Conservation (phyloP, 2,329 filamentous ascomycete species). For the Cladophialophora bantiana region DNA sequence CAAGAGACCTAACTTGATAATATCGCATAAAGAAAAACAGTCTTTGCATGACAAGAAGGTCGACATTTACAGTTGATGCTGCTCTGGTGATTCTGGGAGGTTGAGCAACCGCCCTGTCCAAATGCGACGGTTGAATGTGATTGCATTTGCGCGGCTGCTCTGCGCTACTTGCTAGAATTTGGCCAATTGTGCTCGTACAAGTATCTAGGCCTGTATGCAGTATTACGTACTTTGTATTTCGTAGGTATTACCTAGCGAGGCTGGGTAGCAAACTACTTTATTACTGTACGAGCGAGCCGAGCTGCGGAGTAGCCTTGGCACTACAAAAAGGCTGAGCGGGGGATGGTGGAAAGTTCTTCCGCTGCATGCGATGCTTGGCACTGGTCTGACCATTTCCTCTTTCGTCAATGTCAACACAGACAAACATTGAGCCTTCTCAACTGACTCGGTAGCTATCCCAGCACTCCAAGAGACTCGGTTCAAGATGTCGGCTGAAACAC, state of each 20-base stretch:
- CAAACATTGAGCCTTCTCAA: neutral
- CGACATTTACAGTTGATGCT: neutral
- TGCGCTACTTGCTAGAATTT: neutral
- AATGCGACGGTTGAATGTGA: neutral
- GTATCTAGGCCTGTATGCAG: neutral
- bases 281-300: too few species aligned
- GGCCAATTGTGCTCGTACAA: neutral
- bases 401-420: constrained; percentile 21
- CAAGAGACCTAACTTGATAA: neutral
- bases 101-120: too few species aligned
- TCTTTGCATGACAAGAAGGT: neutral
- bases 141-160: neutral
- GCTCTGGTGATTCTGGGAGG: too few species aligned
- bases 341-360: neutral
- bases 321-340: neutral
- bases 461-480: neutral
- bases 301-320: too few species aligned
- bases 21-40: neutral
- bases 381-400: constrained; percentile 8
- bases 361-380: neutral
- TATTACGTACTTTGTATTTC: too few species aligned
- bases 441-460: neutral
- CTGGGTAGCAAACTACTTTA: too few species aligned
- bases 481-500: constrained; percentile 41
- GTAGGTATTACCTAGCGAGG: too few species aligned